Conservation (phyloP, 805 yeast species). For the Suhomyces pyralidae region DNA sequence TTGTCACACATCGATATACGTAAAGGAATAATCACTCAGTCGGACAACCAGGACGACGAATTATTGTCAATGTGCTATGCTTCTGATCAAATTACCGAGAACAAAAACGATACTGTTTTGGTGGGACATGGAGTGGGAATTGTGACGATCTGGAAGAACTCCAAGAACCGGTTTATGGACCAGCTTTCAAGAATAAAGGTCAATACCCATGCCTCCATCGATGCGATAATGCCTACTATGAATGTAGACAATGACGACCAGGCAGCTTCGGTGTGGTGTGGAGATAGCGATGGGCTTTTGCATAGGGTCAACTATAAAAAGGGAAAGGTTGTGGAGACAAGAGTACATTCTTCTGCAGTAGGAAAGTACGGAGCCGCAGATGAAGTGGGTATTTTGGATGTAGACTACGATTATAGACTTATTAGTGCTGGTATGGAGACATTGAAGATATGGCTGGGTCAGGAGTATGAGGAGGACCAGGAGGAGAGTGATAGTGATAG, state of each 20-base stretch:
- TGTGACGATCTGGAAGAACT: conserved; percentile 79
- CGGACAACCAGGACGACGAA: conserved; percentile 94
- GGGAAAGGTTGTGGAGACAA: conserved; percentile 62
- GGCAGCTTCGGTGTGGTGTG: conserved; percentile 64
- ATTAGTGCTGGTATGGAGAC: conserved; percentile 82
- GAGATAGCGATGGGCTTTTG: conserved; percentile 72
- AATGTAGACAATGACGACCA: conserved; percentile 47
- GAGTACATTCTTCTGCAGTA: conserved; percentile 55
- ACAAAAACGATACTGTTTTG: conserved; percentile 59
- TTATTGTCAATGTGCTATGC: conserved; percentile 70
- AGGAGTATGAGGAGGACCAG: conserved; percentile 17
- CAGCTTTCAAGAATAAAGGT: conserved; percentile 76
- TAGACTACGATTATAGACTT: conserved; percentile 77
- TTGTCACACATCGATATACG: conserved; percentile 75
- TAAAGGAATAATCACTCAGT: conserved; percentile 59
- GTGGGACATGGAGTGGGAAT: conserved; percentile 93
- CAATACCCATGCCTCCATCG: conserved; percentile 68
- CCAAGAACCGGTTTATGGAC: conserved; percentile 65
- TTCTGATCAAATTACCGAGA: conserved; percentile 43
- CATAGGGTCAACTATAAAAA: conserved; percentile 62
- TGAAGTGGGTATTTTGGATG: conserved; percentile 72
- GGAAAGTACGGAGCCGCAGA: conserved; percentile 47
- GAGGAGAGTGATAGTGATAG: conserved; percentile 18
- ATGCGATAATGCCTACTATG: conserved; percentile 59
- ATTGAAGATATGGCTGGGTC: conserved; percentile 69